Conservation (phyloP, 2,329 filamentous ascomycete species). For the Cercospora janseana region DNA sequence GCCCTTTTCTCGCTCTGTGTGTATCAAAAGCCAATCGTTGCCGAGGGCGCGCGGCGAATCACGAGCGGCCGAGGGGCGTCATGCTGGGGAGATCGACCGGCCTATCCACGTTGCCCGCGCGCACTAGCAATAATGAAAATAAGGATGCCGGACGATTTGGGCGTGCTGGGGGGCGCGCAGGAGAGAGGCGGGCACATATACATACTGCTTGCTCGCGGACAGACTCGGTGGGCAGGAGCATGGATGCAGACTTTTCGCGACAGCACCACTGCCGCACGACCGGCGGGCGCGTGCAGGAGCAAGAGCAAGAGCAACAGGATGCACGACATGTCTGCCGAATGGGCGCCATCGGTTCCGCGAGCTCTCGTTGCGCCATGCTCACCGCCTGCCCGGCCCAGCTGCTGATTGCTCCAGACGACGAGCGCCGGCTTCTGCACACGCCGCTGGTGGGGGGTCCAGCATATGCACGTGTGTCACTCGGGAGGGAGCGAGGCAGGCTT, state of each 20-base stretch:
- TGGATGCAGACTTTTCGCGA: slow-evolving; percentile 2
- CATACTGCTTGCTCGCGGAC: no score
- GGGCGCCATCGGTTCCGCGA: background rate
- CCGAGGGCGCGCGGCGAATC: slow-evolving; percentile 14
- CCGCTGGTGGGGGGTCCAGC: slow-evolving; percentile 2
- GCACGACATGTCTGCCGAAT: slow-evolving; percentile 9
- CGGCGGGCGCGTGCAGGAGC: background rate
- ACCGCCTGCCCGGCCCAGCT: slow-evolving; percentile 10
- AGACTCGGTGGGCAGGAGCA: background rate
- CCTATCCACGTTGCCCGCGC: background rate
- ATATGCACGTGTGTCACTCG: background rate
- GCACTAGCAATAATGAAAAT: background rate
- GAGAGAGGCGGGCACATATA: no score
- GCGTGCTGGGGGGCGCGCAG: no score
- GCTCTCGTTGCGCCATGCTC: background rate
- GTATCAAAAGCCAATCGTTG: slow-evolving; percentile 13
- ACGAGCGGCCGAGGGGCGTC: slow-evolving; percentile 1
- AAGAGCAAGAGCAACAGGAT: slow-evolving; percentile 3
- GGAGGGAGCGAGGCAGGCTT: background rate
- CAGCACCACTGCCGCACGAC: slow-evolving; percentile 1
- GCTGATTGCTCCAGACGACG: slow-evolving; percentile 10
- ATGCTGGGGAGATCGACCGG: slow-evolving; percentile 8
- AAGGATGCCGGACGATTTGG: background rate
- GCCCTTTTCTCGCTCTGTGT: slow-evolving; percentile 12
- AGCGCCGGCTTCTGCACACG: background rate